These are phyloP conservation scores for Phytophthora pisi DNA, from an alignment of 352 stramenopile species.

Conservation along the genomic window DNA sequence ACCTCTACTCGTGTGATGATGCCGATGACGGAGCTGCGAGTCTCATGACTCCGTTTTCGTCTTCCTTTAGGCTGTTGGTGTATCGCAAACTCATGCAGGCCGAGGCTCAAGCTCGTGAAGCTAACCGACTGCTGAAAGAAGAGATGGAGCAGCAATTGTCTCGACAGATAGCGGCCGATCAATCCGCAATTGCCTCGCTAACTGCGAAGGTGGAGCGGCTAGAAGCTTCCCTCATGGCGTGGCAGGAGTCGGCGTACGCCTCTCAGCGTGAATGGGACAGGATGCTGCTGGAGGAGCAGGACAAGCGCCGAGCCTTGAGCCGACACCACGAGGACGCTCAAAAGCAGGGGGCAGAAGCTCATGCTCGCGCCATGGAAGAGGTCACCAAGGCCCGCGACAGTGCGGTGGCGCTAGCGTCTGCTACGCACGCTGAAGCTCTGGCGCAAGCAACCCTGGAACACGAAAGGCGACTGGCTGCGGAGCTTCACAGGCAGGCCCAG, in stretches of 20 bases:
- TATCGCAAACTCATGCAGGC: slow-evolving; percentile 24
- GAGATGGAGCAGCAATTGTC: slow-evolving; percentile 29
- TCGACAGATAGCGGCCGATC: slow-evolving; percentile 7
- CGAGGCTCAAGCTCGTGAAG: slow-evolving; percentile 16
- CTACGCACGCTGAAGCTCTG: slow-evolving; percentile 25
- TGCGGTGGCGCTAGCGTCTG: slow-evolving; percentile 17
- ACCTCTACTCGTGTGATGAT: slow-evolving; percentile 23
- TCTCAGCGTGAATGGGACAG: slow-evolving; percentile 30
- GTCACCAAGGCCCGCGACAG: slow-evolving; percentile 20
- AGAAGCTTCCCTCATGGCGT: slow-evolving; percentile 34
- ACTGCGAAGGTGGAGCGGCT: slow-evolving; percentile 26
- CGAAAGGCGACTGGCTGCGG: slow-evolving; percentile 22
- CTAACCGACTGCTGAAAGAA: slow-evolving; percentile 14
- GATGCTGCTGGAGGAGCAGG: slow-evolving; percentile 31
- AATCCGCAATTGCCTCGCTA: slow-evolving; percentile 10
- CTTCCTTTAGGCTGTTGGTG: slow-evolving; percentile 20
- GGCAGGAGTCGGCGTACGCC: slow-evolving; percentile 27
- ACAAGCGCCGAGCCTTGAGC: slow-evolving; percentile 28
- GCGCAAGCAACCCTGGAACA: slow-evolving; percentile 20
- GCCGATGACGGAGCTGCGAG: slow-evolving; percentile 5
- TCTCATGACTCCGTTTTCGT: slow-evolving; percentile 23
- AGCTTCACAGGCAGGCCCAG: slow-evolving; percentile 51
- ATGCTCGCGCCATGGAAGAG: slow-evolving; percentile 21
- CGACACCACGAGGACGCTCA: slow-evolving; percentile 18
- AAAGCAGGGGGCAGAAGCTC: slow-evolving; percentile 15